These are phyloP conservation scores for Limnanthes douglasii DNA, from an alignment of 345 rosid genomes.

Conservation along the genomic window DNA sequence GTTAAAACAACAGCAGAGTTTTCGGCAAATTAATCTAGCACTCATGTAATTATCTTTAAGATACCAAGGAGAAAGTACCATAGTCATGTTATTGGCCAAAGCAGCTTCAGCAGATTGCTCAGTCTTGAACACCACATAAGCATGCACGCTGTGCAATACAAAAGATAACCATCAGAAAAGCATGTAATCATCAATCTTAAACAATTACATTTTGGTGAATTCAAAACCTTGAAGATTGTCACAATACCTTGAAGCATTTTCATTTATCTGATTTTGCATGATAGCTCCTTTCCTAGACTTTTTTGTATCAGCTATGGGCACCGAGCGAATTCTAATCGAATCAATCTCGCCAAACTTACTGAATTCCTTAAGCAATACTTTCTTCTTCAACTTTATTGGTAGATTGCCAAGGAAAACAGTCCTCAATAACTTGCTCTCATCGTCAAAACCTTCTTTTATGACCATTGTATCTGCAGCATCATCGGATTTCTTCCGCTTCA, in stretches of 20 bases:
- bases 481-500: conserved; percentile 71
- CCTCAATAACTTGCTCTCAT: conserved; percentile 73
- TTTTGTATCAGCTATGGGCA: conserved; percentile 71
- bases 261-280: conserved; percentile 55
- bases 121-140: conserved; percentile 72
- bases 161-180: too few species aligned
- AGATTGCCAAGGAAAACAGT: conserved; percentile 93
- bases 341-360: conserved; percentile 73
- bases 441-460: conserved; percentile 70
- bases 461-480: conserved; percentile 29
- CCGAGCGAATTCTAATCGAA: conserved; percentile 83
- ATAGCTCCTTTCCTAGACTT: conserved; percentile 79
- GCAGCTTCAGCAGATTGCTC: conserved; percentile 80
- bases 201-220: too few species aligned
- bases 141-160: conserved; percentile 66
- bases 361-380: conserved; percentile 52
- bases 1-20: too few species aligned
- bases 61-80: conserved; percentile 34
- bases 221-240: too few species aligned
- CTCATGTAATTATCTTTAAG: too few species aligned
- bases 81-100: conserved; percentile 71
- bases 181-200: too few species aligned
- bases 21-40: too few species aligned
- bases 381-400: conserved; percentile 76
- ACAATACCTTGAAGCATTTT: conserved; percentile 68